Percentiles rank a stretch among this genome's conserved stretches.
phyloP scores from a whole-genome alignment of 257 asterid species.

The Misopates orontium region DNA sequence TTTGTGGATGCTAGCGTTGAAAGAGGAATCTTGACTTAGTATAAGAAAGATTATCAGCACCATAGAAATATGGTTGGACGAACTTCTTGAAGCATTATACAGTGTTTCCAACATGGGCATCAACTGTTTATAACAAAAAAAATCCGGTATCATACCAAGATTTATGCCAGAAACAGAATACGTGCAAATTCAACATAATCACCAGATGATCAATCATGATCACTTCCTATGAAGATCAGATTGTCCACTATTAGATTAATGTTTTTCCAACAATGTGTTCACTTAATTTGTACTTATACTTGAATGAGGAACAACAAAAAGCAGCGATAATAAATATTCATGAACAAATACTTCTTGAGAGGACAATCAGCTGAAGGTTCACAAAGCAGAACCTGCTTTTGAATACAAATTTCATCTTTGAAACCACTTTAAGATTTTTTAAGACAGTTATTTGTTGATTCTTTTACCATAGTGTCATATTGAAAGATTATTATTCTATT shows the following conservation, averaged over 20 bases:
- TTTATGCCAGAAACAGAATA: neutral
- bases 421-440: neutral
- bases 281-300: too few species aligned
- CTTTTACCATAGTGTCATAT: neutral
- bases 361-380: too few species aligned
- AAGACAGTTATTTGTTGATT: neutral
- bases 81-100: conserved; percentile 77
- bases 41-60: conserved; percentile 85
- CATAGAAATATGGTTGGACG: conserved; percentile 91
- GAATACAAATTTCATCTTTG: too few species aligned
- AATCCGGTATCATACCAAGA: conserved; percentile 26
- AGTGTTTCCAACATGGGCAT: conserved; percentile 93
- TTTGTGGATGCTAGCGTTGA: conserved; percentile 84
- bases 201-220: too few species aligned
- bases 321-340: neutral
- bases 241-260: too few species aligned
- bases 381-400: too few species aligned
- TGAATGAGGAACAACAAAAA: neutral
- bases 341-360: too few species aligned
- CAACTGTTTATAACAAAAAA: conserved; percentile 52
- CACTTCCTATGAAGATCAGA: too few species aligned
- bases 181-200: too few species aligned
- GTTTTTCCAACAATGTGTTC: too few species aligned
- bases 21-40: conserved; percentile 93
- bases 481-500: neutral